These are phyloP conservation scores for Auricularia sp. DNA, from an alignment of 768 basidiomycete genomes.

Conservation along the genomic window DNA sequence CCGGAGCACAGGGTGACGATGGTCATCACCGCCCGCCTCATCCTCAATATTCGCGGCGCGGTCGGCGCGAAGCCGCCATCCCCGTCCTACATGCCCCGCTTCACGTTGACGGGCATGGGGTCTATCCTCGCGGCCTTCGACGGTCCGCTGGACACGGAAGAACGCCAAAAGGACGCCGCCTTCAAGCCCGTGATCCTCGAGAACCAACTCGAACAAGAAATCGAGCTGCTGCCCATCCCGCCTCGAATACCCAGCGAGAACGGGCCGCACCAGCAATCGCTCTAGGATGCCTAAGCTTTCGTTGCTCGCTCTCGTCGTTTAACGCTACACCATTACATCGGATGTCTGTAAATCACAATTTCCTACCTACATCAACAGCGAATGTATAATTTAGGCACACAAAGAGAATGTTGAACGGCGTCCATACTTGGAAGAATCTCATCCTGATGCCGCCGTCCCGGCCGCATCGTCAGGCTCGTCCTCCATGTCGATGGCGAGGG, in stretches of 20 bases:
- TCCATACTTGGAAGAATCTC: not conserved
- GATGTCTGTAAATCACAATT: not conserved
- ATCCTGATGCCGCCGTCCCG: not conserved
- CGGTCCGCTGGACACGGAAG: not conserved
- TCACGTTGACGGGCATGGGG: not conserved
- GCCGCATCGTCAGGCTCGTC: not conserved
- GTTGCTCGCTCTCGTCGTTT: no score
- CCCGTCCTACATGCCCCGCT: not conserved
- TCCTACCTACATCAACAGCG: not conserved
- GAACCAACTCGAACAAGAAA: no score
- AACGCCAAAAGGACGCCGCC: not conserved
- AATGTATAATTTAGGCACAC: slow-evolving; percentile 2
- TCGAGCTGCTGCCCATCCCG: no score
- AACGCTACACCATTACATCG: no score
- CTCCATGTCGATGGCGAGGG: slow-evolving; percentile 10
- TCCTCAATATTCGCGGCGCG: not conserved
- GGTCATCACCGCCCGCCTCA: not conserved
- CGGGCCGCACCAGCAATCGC: no score
- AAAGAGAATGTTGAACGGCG: not conserved
- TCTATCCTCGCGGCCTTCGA: not conserved
- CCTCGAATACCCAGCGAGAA: no score
- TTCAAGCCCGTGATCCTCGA: no score
- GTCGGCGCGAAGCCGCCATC: not conserved
- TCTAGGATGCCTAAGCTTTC: no score
- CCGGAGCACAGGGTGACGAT: not conserved